Evolutionary conservation across 2,329 filamentous ascomycete genomes (phyloP).

Genomic region (Xylariaceae sp.): DNA sequence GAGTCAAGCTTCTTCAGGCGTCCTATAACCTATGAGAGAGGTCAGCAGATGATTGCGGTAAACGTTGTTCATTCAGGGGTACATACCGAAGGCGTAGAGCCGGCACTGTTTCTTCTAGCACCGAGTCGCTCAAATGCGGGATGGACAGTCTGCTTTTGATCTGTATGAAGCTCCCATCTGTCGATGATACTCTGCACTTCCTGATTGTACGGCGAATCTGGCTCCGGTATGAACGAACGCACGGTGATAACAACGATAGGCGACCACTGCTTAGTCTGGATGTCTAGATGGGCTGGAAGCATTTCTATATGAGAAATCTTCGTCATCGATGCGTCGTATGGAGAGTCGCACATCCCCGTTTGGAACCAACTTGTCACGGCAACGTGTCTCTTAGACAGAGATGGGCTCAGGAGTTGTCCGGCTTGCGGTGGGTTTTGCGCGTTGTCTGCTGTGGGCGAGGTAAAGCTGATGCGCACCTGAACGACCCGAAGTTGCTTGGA

Average conservation of each 20-base stretch:
- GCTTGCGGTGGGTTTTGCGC: constrained; percentile 44
- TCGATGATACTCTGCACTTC: constrained; percentile 70
- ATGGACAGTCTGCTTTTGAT: constrained; percentile 62
- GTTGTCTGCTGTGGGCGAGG: constrained; percentile 50
- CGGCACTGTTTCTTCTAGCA: constrained; percentile 51
- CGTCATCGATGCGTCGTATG: constrained; percentile 47
- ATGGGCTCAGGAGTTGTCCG: constrained; percentile 45
- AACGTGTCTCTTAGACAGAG: constrained; percentile 51
- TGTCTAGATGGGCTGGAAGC: constrained; percentile 60
- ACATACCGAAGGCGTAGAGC: constrained; percentile 21
- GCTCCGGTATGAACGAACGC: constrained; percentile 56
- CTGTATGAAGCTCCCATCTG: constrained; percentile 72
- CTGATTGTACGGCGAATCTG: constrained; percentile 54
- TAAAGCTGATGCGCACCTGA: constrained; percentile 71
- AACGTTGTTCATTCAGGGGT: background rate
- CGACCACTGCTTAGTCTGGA: constrained; percentile 48
- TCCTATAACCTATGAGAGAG: constrained; percentile 19
- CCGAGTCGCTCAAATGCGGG: constrained; percentile 72
- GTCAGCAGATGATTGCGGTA: constrained; percentile 12
- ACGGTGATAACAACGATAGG: constrained; percentile 65
- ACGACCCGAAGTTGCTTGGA: constrained; percentile 70
- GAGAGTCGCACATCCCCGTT: constrained; percentile 39
- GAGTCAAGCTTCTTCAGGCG: constrained; percentile 62
- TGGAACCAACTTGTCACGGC: constrained; percentile 54
- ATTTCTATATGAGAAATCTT: constrained; percentile 72